phyloP scores from a whole-genome alignment of 1,284 basidiomycete species.

The Puccinia hordei region DNA sequence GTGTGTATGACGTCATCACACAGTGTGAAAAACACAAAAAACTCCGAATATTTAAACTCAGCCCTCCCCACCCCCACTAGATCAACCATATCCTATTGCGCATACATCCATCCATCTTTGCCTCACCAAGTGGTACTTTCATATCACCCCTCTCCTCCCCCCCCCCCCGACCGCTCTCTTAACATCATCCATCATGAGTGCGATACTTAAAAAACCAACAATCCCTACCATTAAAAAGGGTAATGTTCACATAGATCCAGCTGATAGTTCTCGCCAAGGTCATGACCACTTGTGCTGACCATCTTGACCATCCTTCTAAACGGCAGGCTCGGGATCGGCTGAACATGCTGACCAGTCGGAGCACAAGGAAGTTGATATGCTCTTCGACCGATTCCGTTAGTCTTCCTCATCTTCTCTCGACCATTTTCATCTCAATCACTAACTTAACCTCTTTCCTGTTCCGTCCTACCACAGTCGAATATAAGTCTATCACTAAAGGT shows the following conservation, averaged over 20 bases:
- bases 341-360: slow-evolving; percentile 36
- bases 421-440: not conserved
- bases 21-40: not conserved
- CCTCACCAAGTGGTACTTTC: not conserved
- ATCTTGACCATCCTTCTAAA: not conserved
- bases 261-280: not conserved
- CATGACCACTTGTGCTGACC: not conserved
- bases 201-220: slow-evolving; percentile 30
- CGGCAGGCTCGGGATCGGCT: slow-evolving; percentile 34
- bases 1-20: slow-evolving; percentile 11
- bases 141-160: not conserved
- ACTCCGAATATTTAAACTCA: not conserved
- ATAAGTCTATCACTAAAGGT: slow-evolving; percentile 42
- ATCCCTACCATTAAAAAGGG: slow-evolving; percentile 41
- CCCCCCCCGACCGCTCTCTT: not conserved
- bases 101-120: slow-evolving; percentile 1
- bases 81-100: not conserved
- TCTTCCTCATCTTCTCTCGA: not conserved
- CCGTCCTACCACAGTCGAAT: slow-evolving; percentile 23
- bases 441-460: not conserved
- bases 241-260: not conserved
- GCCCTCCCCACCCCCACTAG: not conserved
- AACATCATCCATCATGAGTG: slow-evolving; percentile 24
- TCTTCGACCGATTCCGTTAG: slow-evolving; percentile 43
- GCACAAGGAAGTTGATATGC: slow-evolving; percentile 42